Conservation (phyloP, 192 early-diverging fungal species). For the Backusella parvicylindrica region DNA sequence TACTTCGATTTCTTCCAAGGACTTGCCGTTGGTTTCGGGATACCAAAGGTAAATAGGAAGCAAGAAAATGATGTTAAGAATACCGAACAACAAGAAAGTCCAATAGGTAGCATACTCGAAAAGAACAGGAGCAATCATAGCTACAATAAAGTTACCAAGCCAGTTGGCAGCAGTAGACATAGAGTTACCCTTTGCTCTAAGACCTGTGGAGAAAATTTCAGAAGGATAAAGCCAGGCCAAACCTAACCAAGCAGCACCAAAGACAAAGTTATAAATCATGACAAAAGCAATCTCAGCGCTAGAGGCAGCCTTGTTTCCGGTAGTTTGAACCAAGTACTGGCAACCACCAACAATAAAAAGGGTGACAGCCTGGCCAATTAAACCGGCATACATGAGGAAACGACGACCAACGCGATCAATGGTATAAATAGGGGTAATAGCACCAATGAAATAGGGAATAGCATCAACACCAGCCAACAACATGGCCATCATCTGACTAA, state of each 20-base stretch:
- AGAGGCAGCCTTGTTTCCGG: conserved; percentile 15
- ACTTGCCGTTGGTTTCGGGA: conserved; percentile 83
- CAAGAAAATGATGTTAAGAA: conserved; percentile 48
- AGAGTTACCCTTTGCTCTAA: conserved; percentile 75
- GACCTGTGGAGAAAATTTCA: conserved; percentile 77
- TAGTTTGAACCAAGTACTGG: conserved; percentile 17
- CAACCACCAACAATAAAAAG: conserved; percentile 27
- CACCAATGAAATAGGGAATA: conserved; percentile 68
- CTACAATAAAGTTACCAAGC: conserved; percentile 73
- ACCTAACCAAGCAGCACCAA: conserved; percentile 79
- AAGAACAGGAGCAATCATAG: conserved; percentile 62
- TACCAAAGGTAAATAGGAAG: conserved; percentile 60
- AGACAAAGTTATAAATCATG: conserved; percentile 64
- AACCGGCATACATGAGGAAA: conserved; percentile 44
- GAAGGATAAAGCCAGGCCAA: conserved; percentile 78
- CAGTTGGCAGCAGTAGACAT: conserved; percentile 78
- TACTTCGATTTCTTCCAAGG: conserved; percentile 58
- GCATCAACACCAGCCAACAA: conserved; percentile 62
- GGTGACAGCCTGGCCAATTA: conserved; percentile 27
- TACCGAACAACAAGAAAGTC: conserved; percentile 58
- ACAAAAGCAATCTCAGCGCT: conserved; percentile 45
- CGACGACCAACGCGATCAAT: conserved; percentile 73
- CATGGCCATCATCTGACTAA: conserved; percentile 41
- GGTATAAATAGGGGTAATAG: conserved; percentile 69
- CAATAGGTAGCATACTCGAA: conserved; percentile 54